Percentiles rank a stretch among this genome's conserved stretches.
Evolutionary conservation across 1,284 basidiomycete species (phyloP).

Genomic region (Inonotus obliquus): DNA sequence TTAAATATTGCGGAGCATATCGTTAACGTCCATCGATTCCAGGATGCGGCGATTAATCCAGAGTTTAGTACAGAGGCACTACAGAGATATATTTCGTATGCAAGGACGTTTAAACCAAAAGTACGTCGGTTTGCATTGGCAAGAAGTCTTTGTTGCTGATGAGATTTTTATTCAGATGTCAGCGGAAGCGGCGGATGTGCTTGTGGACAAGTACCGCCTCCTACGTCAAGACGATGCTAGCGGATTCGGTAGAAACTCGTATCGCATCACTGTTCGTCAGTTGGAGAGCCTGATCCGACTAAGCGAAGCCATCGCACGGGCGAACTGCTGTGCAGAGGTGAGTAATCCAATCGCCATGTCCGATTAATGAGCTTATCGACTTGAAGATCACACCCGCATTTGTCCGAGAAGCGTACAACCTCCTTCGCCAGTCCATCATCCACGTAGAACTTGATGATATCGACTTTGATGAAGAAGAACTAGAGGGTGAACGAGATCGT

Average conservation of each 20-base stretch:
- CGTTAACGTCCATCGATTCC: conserved; percentile 95
- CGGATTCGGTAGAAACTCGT: conserved; percentile 86
- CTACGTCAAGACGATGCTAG: conserved; percentile 90
- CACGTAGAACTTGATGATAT: conserved; percentile 99
- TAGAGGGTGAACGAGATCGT: conserved; percentile 48
- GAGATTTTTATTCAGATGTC: conserved; percentile 59
- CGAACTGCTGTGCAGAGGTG: conserved; percentile 90
- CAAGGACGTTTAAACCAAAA: conserved; percentile 95
- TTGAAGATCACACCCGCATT: conserved; percentile 83
- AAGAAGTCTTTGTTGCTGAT: neutral
- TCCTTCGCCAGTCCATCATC: conserved; percentile 96
- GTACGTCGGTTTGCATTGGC: conserved; percentile 36
- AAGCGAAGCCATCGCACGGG: conserved; percentile 94
- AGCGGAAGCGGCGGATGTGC: conserved; percentile 84
- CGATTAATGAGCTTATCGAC: neutral
- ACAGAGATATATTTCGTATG: conserved; percentile 96
- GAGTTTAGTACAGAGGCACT: conserved; percentile 97
- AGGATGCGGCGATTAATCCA: conserved; percentile 90
- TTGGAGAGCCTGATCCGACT: conserved; percentile 97
- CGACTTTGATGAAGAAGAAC: conserved; percentile 93
- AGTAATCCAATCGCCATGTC: conserved; percentile 19
- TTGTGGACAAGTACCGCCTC: conserved; percentile 95
- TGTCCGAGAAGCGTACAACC: conserved; percentile 92
- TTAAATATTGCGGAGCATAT: conserved; percentile 95
- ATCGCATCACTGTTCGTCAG: conserved; percentile 94